Conservation (phyloP, 441 rosid genomes). For the Adansonia madagascariensis region DNA sequence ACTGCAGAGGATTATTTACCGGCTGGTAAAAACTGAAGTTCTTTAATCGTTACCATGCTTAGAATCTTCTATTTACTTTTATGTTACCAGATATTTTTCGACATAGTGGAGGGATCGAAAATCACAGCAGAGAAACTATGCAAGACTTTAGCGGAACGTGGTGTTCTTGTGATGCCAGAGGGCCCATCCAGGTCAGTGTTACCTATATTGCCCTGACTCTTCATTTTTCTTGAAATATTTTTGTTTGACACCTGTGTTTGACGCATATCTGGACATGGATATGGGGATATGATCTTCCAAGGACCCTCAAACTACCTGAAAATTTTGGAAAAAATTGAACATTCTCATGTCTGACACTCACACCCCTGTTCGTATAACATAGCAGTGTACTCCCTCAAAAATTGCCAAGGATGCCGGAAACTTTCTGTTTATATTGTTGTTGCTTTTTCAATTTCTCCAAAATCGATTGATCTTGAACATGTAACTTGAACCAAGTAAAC, state of each 20-base stretch:
- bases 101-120: conserved; percentile 53
- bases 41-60: neutral
- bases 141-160: conserved; percentile 67
- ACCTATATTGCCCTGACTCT: too few relatives aligned
- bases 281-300: too few relatives aligned
- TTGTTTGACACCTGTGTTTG: too few relatives aligned
- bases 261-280: too few relatives aligned
- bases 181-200: conserved; percentile 57
- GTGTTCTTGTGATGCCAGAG: conserved; percentile 62
- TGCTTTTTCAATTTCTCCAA: neutral
- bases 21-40: neutral
- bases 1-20: neutral
- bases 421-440: neutral
- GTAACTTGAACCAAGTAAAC: neutral
- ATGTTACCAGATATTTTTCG: conserved; percentile 56
- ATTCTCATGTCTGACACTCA: too few relatives aligned
- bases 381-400: conserved; percentile 5
- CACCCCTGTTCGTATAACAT: too few relatives aligned
- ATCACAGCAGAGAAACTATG: conserved; percentile 53
- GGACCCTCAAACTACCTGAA: too few relatives aligned
- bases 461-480: neutral
- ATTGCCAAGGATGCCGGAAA: conserved; percentile 14
- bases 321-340: too few relatives aligned
- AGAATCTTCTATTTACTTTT: neutral
- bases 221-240: too few relatives aligned